Evolutionary conservation across 495 filamentous ascomycete species (phyloP).

Genomic region (Tuber magnatum): DNA sequence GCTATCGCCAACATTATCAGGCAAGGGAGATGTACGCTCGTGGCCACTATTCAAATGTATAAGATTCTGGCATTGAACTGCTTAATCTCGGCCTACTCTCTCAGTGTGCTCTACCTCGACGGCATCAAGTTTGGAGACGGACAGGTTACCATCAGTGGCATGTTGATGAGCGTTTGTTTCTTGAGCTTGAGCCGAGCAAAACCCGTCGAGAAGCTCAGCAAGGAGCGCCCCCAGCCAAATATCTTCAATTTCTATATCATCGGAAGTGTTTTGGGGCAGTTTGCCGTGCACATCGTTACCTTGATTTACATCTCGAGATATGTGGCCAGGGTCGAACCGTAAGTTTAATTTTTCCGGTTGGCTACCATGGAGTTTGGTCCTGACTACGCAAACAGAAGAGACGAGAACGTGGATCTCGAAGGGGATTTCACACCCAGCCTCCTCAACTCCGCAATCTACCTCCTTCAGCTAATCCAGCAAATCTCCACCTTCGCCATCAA

Average conservation of each 20-base stretch:
- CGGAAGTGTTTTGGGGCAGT: constrained; percentile 93
- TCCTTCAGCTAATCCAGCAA: constrained; percentile 96
- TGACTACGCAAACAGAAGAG: constrained; percentile 51
- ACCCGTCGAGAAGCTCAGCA: constrained; percentile 88
- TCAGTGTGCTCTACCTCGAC: constrained; percentile 92
- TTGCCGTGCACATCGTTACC: constrained; percentile 89
- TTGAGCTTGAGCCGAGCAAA: constrained; percentile 91
- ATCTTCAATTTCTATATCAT: constrained; percentile 99
- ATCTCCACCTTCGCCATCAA: constrained; percentile 99
- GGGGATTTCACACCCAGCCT: constrained; percentile 90
- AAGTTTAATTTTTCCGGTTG: constrained; percentile 43
- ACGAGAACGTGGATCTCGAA: constrained; percentile 75
- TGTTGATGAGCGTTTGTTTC: constrained; percentile 99
- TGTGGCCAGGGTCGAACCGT: constrained; percentile 76
- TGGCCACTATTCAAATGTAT: constrained; percentile 99
- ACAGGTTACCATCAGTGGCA: constrained; percentile 96
- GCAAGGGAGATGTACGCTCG: constrained; percentile 91
- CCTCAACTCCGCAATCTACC: constrained; percentile 94
- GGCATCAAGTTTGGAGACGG: constrained; percentile 99
- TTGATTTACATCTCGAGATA: constrained; percentile 89
- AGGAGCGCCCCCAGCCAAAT: constrained; percentile 95
- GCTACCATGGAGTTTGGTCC: constrained; percentile 14
- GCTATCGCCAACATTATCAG: constrained; percentile 98
- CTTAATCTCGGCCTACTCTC: constrained; percentile 93
- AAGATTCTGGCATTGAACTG: constrained; percentile 99